Evolutionary conservation across 768 basidiomycete genomes (phyloP).

Genomic region (Lentinula lateritia): DNA sequence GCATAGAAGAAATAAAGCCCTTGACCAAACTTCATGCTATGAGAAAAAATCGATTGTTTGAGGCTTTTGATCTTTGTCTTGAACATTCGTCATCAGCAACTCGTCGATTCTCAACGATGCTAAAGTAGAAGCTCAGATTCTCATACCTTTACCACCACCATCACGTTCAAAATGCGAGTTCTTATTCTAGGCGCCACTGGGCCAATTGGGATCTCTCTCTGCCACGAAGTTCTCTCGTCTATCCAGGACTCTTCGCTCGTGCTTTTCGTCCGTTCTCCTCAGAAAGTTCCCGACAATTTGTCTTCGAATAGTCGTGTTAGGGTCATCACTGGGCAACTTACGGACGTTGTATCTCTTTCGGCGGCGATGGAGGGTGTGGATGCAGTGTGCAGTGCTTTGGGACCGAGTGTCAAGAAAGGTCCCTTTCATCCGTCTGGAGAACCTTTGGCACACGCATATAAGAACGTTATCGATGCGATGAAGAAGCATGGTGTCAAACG

Average conservation of each 20-base stretch:
- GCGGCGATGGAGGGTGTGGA: constrained; percentile 53
- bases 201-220: constrained; percentile 48
- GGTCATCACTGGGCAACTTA: constrained; percentile 51
- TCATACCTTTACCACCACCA: constrained; percentile 1
- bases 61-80: neutral
- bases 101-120: neutral
- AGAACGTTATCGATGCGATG: constrained; percentile 52
- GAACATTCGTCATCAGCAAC: neutral
- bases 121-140: neutral
- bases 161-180: constrained; percentile 37
- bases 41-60: neutral
- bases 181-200: constrained; percentile 73
- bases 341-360: constrained; percentile 42
- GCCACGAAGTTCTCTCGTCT: constrained; percentile 46
- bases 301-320: constrained; percentile 36
- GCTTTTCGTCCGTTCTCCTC: constrained; percentile 58
- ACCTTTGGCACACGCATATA: constrained; percentile 61
- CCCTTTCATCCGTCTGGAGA: constrained; percentile 39
- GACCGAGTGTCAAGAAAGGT: constrained; percentile 36
- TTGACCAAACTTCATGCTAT: neutral
- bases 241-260: constrained; percentile 38
- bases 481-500: constrained; percentile 44
- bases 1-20: neutral
- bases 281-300: constrained; percentile 54
- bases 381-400: constrained; percentile 63